These are phyloP conservation scores for Vitis amurensis DNA, from an alignment of 164 flowering plant species.

Conservation along the genomic window DNA sequence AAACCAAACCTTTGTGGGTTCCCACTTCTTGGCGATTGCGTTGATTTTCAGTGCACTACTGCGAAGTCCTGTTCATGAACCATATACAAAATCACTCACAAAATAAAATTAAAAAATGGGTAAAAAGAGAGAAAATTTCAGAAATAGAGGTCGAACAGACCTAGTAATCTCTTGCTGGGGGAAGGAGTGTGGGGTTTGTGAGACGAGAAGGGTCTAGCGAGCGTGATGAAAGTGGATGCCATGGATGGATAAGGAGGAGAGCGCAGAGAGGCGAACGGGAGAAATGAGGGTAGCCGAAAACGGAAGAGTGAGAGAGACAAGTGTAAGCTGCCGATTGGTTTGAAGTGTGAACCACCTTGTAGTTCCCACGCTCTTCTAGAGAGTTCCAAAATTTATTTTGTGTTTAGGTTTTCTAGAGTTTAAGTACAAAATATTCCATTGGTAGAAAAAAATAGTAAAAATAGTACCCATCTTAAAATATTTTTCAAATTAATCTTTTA, in stretches of 20 bases:
- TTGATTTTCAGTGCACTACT: slow-evolving; percentile 48
- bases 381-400: too few species aligned
- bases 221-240: slow-evolving; percentile 52
- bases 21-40: slow-evolving; percentile 64
- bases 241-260: slow-evolving; percentile 37
- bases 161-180: slow-evolving; percentile 26
- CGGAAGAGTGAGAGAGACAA: too few species aligned
- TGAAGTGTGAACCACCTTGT: too few species aligned
- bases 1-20: slow-evolving; percentile 80
- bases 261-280: too few species aligned
- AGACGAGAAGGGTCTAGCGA: slow-evolving; percentile 37
- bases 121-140: not conserved
- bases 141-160: slow-evolving; percentile 9
- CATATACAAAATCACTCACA: not conserved
- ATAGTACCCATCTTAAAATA: too few species aligned
- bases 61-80: slow-evolving; percentile 34
- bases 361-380: too few species aligned
- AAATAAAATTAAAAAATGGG: not conserved
- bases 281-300: too few species aligned
- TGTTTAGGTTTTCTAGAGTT: too few species aligned
- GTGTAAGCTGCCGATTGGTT: too few species aligned
- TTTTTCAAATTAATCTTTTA: too few species aligned
- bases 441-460: too few species aligned
- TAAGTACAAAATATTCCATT: too few species aligned
- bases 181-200: slow-evolving; percentile 26